Evolutionary conservation across 1,139 yeast genomes (phyloP).

Genomic region (Lodderomyces orthopsilosis): DNA sequence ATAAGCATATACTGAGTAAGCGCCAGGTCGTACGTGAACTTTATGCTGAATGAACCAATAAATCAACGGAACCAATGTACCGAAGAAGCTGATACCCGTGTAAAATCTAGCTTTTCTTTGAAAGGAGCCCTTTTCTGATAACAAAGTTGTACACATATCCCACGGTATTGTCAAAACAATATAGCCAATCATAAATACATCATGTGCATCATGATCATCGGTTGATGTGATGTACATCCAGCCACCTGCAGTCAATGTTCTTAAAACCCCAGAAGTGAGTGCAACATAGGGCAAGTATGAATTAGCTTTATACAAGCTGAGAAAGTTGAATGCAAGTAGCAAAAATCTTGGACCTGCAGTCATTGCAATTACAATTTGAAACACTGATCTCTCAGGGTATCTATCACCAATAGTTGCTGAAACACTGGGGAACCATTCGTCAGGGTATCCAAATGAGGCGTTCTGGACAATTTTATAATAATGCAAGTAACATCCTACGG

Average conservation of each 20-base stretch:
- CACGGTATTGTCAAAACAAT: slow-evolving; percentile 89
- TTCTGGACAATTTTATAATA: slow-evolving; percentile 85
- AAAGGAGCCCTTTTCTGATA: slow-evolving; percentile 49
- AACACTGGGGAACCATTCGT: slow-evolving; percentile 98
- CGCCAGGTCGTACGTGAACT: slow-evolving; percentile 85
- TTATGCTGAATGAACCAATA: slow-evolving; percentile 93
- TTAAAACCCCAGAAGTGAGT: slow-evolving; percentile 59
- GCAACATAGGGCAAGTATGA: slow-evolving; percentile 42
- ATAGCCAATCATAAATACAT: slow-evolving; percentile 89
- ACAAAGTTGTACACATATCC: slow-evolving; percentile 62
- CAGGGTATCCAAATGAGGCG: slow-evolving; percentile 86
- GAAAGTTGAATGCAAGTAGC: slow-evolving; percentile 60
- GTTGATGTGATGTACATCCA: slow-evolving; percentile 98
- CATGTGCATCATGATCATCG: slow-evolving; percentile 96
- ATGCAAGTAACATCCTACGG: slow-evolving; percentile 71
- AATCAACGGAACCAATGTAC: slow-evolving; percentile 71
- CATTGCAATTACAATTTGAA: slow-evolving; percentile 78
- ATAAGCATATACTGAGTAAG: slow-evolving; percentile 90
- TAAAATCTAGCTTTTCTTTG: slow-evolving; percentile 48
- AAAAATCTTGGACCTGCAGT: slow-evolving; percentile 87
- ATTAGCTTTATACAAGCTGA: slow-evolving; percentile 37
- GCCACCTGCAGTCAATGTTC: slow-evolving; percentile 96
- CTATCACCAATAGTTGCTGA: slow-evolving; percentile 96
- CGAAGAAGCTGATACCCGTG: slow-evolving; percentile 64
- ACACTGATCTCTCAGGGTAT: slow-evolving; percentile 90